Evolutionary conservation across 129 eudicot species (phyloP).

Genomic region (Pulicaria dysenterica): DNA sequence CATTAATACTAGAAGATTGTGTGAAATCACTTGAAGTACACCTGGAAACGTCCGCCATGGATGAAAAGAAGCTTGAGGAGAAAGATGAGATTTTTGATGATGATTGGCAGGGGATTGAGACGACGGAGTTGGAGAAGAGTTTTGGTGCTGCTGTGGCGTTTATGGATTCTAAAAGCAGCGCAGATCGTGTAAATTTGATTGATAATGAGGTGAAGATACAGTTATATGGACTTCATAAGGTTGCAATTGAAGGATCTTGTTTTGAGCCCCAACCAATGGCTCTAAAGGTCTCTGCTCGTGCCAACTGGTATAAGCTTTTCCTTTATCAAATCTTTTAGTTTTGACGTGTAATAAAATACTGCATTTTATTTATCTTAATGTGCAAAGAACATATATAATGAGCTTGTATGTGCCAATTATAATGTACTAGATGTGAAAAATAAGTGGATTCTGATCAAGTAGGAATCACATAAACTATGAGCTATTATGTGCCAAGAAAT

Average conservation of each 20-base stretch:
- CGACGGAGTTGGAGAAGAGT: conserved; percentile 59
- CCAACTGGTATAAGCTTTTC: conserved; percentile 59
- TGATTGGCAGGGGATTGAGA: conserved; percentile 83
- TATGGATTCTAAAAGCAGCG: conserved; percentile 44
- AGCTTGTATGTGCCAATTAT: neutral
- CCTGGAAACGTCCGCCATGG: conserved; percentile 1
- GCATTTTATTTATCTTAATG: neutral
- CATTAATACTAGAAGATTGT: conserved; percentile 19
- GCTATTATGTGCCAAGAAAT: neutral
- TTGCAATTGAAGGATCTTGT: conserved; percentile 74
- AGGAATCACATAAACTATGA: neutral
- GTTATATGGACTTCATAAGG: conserved; percentile 70
- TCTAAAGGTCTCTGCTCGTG: conserved; percentile 70
- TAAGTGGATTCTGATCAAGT: neutral
- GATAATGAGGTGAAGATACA: conserved; percentile 49
- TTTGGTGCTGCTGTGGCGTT: conserved; percentile 64
- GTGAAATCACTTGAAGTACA: conserved; percentile 2
- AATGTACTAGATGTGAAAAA: neutral
- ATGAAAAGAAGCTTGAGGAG: conserved; percentile 34
- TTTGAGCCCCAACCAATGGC: conserved; percentile 71
- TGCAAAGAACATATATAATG: neutral
- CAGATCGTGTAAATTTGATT: conserved; percentile 33
- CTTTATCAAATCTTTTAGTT: neutral
- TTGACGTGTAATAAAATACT: neutral
- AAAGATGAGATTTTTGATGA: conserved; percentile 46